Conservation (phyloP, 2,329 filamentous ascomycete species). For the Cytospora piceicola region DNA sequence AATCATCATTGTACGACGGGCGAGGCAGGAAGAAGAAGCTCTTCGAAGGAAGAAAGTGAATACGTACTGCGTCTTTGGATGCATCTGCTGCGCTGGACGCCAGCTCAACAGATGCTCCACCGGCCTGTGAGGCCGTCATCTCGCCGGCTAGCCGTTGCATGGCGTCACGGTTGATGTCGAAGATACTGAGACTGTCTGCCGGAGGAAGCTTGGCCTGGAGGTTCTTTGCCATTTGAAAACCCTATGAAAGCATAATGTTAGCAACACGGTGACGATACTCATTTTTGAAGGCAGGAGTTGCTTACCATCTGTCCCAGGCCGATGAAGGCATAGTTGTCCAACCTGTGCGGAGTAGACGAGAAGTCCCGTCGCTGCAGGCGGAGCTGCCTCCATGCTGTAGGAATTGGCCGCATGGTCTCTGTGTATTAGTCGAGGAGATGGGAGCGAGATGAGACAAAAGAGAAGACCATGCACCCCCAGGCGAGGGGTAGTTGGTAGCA, state of each 20-base stretch:
- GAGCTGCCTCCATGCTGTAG: slow-evolving; percentile 36
- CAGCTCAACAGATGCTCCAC: slow-evolving; percentile 52
- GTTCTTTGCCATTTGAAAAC: slow-evolving; percentile 67
- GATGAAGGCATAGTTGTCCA: slow-evolving; percentile 62
- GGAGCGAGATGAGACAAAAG: neutral
- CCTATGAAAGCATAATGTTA: slow-evolving; percentile 42
- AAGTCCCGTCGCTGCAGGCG: slow-evolving; percentile 52
- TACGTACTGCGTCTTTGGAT: slow-evolving; percentile 55
- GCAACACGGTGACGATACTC: neutral
- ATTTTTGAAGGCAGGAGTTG: neutral
- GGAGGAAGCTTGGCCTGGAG: slow-evolving; percentile 59
- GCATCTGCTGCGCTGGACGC: slow-evolving; percentile 53
- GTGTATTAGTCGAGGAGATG: slow-evolving; percentile 8
- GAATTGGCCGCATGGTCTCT: slow-evolving; percentile 34
- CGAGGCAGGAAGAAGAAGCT: neutral
- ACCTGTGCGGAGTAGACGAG: slow-evolving; percentile 50
- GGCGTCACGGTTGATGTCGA: slow-evolving; percentile 59
- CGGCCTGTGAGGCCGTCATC: slow-evolving; percentile 46
- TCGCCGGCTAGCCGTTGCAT: slow-evolving; percentile 52
- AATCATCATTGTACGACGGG: slow-evolving; percentile 36
- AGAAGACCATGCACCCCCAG: slow-evolving; percentile 3
- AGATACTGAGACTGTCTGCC: slow-evolving; percentile 56
- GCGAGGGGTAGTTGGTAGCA: slow-evolving; percentile 27
- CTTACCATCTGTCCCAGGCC: slow-evolving; percentile 65
- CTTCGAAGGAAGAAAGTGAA: slow-evolving; percentile 29